Base-by-base conservation (phyloP, 257 asterid species). In the Echites panduratus region DNA sequence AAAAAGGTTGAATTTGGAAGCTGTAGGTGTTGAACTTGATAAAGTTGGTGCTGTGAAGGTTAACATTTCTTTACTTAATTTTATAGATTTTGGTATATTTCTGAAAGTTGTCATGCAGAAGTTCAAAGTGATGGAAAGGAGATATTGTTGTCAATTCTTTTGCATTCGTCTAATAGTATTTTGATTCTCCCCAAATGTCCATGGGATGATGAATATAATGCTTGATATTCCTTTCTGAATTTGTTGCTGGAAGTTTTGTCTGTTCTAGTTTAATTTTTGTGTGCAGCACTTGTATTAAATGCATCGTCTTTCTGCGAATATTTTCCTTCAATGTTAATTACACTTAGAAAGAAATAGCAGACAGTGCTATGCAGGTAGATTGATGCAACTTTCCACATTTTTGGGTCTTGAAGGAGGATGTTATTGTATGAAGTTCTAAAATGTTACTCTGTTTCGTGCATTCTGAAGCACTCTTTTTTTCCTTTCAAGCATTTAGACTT, bases 11-110 rank as follows among this genome's bases (percentile, higher is more conserved):
- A 93, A 93, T 83, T 91, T 93, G 83, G 92, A 84, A 79, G 81
- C 96, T 54, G 96, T 85, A 26, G 98, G 96, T 41, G 90, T 93
- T 65, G 87, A 90, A 80, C 91, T 89, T 78, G 97, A 91, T 72
- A 80, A 73, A 69, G 59, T 67, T 71, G 86, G 93, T 81, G 97
- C 97, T 35, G 74, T 93, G 50, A 89, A 90, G 97, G 98, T 89
- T 72, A 52, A 52, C 78, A 76, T 73, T 76, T 65, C 64, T 50
- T 69, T 57, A 10, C 74, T 59, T n/a, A 63, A 70, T 63, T 2
- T 17, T 62, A 35, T 63, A 38, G 4, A 38, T 35, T 17, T 1
- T 49, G 24, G 47, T 54, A 45, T 65, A 70, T 73, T 70, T 12
- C 70, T 40, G 68, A 9, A 72, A 32, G 49, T 72, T 68, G 69